phyloP scores from a whole-genome alignment of 2,329 filamentous ascomycete species.

The Pseudogymnoascus sp. region DNA sequence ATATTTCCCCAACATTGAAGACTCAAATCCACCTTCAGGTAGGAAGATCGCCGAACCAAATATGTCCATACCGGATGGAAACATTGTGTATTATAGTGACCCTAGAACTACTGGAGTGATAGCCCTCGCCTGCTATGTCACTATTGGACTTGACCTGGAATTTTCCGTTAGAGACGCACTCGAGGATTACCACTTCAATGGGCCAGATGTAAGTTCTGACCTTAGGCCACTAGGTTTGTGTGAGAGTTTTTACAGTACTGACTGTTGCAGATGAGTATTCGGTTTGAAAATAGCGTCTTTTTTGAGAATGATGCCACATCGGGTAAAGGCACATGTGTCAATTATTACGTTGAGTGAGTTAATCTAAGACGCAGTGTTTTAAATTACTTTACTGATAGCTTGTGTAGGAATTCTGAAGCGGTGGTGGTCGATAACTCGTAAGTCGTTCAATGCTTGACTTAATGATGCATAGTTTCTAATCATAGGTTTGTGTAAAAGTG shows the following conservation, averaged over 20 bases:
- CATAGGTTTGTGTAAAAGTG: no score
- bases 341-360: no score
- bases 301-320: no score
- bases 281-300: no score
- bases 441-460: no score
- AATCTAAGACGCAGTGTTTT: no score
- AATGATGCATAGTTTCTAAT: no score
- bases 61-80: background rate
- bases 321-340: no score
- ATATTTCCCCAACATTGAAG: background rate
- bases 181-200: background rate
- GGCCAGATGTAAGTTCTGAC: background rate
- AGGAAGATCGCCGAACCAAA: background rate
- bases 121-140: background rate
- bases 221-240: background rate
- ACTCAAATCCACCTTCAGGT: background rate
- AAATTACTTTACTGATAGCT: conserved; percentile 21
- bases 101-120: background rate
- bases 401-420: no score
- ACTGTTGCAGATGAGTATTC: no score
- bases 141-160: background rate
- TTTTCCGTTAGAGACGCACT: background rate
- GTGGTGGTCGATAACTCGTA: no score
- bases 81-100: background rate
- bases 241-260: no score